A percentile compares a stretch with the other conserved stretches of the same genome.
These are phyloP conservation scores for Sporothrix protearum DNA, from an alignment of 2,329 filamentous ascomycete species.

Conservation along the genomic window DNA sequence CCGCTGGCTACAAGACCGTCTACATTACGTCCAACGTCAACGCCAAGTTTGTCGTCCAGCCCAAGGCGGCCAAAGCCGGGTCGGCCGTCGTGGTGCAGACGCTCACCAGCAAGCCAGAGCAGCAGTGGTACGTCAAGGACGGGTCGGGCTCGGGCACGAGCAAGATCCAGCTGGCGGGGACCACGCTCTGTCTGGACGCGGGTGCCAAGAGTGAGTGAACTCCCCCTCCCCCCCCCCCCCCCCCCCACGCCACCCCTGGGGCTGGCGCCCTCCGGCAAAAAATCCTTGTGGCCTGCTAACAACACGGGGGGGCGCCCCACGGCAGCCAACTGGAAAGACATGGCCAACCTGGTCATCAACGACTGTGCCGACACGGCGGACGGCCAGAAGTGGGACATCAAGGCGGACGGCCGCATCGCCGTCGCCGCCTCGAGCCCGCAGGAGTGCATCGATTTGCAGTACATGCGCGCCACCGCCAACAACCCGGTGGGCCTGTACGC, in stretches of 20 bases:
- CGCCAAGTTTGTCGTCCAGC: slow-evolving; percentile 41
- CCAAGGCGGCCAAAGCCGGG: slow-evolving; percentile 35
- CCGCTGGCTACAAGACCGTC: slow-evolving; percentile 40
- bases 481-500: slow-evolving; percentile 42
- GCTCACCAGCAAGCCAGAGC: slow-evolving; percentile 35
- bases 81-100: slow-evolving; percentile 40
- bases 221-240: neutral
- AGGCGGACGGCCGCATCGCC: slow-evolving; percentile 41
- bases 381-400: slow-evolving; percentile 39
- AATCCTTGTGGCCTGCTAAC: neutral
- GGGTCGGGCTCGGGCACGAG: slow-evolving; percentile 31
- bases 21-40: slow-evolving; percentile 41
- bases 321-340: slow-evolving; percentile 41
- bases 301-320: neutral
- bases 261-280: too few relatives aligned
- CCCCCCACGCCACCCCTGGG: too few relatives aligned
- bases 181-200: slow-evolving; percentile 42
- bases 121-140: slow-evolving; percentile 42
- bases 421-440: slow-evolving; percentile 37
- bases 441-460: slow-evolving; percentile 42
- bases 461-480: slow-evolving; percentile 41
- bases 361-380: slow-evolving; percentile 36
- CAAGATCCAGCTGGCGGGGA: slow-evolving; percentile 39
- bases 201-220: slow-evolving; percentile 35
- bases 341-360: slow-evolving; percentile 38